A percentile compares a stretch with the other conserved stretches of the same genome.
Evolutionary conservation across 768 basidiomycete genomes (phyloP).

Genomic region (Lactarius hatsudake): DNA sequence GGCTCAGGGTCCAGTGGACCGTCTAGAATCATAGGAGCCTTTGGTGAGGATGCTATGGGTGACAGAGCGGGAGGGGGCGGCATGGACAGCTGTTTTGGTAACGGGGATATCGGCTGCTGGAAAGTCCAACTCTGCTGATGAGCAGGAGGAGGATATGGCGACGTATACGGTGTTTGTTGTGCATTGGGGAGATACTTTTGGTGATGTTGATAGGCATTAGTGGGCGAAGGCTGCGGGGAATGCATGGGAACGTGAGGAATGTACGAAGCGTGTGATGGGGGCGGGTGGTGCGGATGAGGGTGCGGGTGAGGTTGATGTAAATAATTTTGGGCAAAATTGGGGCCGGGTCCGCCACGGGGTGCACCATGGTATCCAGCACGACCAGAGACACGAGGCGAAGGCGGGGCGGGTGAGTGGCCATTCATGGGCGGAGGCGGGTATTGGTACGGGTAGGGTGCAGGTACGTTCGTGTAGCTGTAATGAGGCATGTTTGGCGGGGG

Average conservation of each 20-base stretch:
- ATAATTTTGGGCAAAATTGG: slow-evolving; percentile 40
- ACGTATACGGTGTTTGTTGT: slow-evolving; percentile 33
- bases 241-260: slow-evolving; percentile 32
- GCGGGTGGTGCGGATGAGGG: slow-evolving; percentile 34
- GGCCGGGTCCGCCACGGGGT: slow-evolving; percentile 37
- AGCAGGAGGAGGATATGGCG: slow-evolving; percentile 28
- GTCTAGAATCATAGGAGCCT: slow-evolving; percentile 22
- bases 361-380: slow-evolving; percentile 36
- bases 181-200: slow-evolving; percentile 35
- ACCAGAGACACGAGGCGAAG: slow-evolving; percentile 38
- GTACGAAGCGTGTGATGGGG: slow-evolving; percentile 40
- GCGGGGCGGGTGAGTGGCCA: slow-evolving; percentile 37
- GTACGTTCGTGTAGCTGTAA: slow-evolving; percentile 30
- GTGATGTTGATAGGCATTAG: slow-evolving; percentile 32
- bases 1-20: slow-evolving; percentile 22
- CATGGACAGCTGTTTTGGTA: slow-evolving; percentile 64
- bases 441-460: slow-evolving; percentile 34
- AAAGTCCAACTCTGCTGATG: slow-evolving; percentile 44
- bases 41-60: slow-evolving; percentile 14
- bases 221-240: slow-evolving; percentile 31
- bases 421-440: slow-evolving; percentile 42
- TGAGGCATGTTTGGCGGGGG: slow-evolving; percentile 32
- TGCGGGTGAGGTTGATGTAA: slow-evolving; percentile 37
- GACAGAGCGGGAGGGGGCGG: slow-evolving; percentile 35
- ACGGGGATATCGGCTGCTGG: slow-evolving; percentile 50